Evolutionary conservation across 805 yeast genomes (phyloP).

Genomic region (Suhomyces sp.): DNA sequence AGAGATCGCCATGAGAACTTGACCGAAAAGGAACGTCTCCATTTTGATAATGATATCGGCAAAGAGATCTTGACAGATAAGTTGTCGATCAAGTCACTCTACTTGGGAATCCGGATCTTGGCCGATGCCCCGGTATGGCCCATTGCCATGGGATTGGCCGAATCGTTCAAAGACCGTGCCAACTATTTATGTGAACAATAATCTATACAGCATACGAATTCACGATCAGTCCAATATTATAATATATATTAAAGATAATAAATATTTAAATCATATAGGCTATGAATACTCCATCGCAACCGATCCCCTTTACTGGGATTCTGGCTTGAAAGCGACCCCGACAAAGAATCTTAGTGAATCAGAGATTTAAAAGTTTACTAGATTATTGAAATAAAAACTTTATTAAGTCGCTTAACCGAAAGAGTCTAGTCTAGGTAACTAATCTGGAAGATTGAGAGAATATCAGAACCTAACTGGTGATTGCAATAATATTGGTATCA

Average conservation of each 20-base stretch:
- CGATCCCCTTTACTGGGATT: too few species aligned
- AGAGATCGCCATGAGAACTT: constrained; percentile 28
- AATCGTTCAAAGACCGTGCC: constrained; percentile 63
- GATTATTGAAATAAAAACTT: too few species aligned
- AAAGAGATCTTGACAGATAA: constrained; percentile 42
- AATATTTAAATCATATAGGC: too few species aligned
- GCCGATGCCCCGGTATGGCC: constrained; percentile 92
- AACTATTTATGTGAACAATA: constrained; percentile 8
- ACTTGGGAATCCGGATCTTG: constrained; percentile 69
- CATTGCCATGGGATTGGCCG: constrained; percentile 72
- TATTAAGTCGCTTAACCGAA: background rate
- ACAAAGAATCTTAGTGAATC: too few species aligned
- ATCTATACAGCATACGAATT: background rate
- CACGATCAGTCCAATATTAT: background rate
- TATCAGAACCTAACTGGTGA: background rate
- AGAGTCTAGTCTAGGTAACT: background rate
- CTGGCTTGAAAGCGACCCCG: too few species aligned
- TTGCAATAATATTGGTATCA: constrained; percentile 1
- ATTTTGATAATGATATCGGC: constrained; percentile 46
- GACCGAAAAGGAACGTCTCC: constrained; percentile 30
- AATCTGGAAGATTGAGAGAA: background rate
- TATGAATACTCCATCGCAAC: too few species aligned
- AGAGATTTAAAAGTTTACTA: too few species aligned
- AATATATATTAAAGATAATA: background rate
- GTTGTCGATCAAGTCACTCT: constrained; percentile 55